Evolutionary conservation across 768 basidiomycete species (phyloP).

Genomic region (Lyophyllum decastes): DNA sequence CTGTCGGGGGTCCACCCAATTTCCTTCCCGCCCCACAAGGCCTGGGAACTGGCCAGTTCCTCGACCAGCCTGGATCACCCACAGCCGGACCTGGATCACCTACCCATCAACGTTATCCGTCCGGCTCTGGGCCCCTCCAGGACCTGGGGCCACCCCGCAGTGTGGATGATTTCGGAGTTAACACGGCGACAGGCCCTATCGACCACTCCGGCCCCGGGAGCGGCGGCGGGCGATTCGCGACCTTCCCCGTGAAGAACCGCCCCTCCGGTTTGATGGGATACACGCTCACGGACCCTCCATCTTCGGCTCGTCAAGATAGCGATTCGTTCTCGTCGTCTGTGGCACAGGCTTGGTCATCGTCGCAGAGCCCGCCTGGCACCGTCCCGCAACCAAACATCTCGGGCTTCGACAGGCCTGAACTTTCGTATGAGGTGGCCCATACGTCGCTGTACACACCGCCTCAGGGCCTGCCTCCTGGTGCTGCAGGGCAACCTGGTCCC

Average conservation of each 20-base stretch:
- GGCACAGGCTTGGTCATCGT: slow-evolving; percentile 29
- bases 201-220: slow-evolving; percentile 21
- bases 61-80: slow-evolving; percentile 24
- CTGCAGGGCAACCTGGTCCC: background rate
- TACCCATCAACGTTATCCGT: slow-evolving; percentile 9
- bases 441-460: slow-evolving; percentile 32
- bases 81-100: slow-evolving; percentile 10
- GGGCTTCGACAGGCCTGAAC: slow-evolving; percentile 9
- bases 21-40: slow-evolving; percentile 33
- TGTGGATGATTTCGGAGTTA: slow-evolving; percentile 47
- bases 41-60: slow-evolving; percentile 24
- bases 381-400: background rate
- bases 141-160: slow-evolving; percentile 13
- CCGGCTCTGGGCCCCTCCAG: slow-evolving; percentile 9
- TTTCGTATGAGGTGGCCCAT: slow-evolving; percentile 7
- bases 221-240: slow-evolving; percentile 62
- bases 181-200: slow-evolving; percentile 20
- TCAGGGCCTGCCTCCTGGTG: slow-evolving; percentile 41
- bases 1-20: slow-evolving; percentile 7
- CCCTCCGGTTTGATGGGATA: slow-evolving; percentile 23
- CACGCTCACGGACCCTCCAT: slow-evolving; percentile 33
- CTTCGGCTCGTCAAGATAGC: slow-evolving; percentile 24
- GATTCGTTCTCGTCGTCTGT: slow-evolving; percentile 38
- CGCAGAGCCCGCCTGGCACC: slow-evolving; percentile 13
- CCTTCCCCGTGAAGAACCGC: slow-evolving; percentile 57